A percentile compares a stretch with the other conserved stretches of the same genome.
These are phyloP conservation scores for Sphagnum magellanicum DNA, from an alignment of 228 moss, liverwort and hornwort genomes.

Conservation along the genomic window DNA sequence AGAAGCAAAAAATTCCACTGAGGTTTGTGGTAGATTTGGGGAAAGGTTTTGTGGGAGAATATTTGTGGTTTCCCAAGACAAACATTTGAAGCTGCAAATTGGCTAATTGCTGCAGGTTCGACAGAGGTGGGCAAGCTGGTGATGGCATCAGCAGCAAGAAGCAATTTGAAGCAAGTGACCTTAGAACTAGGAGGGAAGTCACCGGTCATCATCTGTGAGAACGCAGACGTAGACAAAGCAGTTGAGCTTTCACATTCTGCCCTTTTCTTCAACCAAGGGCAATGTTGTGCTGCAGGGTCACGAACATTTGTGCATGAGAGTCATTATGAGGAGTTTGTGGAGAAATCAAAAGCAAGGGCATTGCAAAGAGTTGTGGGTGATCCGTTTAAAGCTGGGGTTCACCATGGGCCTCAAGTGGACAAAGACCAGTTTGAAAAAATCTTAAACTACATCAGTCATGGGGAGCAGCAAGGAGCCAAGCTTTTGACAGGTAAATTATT, in stretches of 20 bases:
- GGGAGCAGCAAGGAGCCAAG: constrained; percentile 63
- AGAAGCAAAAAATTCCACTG: too few relatives aligned
- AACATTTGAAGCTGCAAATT: too few relatives aligned
- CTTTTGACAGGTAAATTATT: constrained; percentile 45
- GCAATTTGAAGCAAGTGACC: constrained; percentile 85
- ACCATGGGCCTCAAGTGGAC: constrained; percentile 89
- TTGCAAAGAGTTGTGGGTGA: constrained; percentile 80
- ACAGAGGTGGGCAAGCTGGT: constrained; percentile 81
- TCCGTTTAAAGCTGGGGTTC: constrained; percentile 64
- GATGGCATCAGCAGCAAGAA: constrained; percentile 58
- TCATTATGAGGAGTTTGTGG: constrained; percentile 83
- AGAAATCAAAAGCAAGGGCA: constrained; percentile 69
- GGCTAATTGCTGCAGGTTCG: constrained; percentile 27
- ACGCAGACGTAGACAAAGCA: constrained; percentile 66
- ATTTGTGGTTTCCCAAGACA: too few relatives aligned
- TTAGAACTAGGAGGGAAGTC: constrained; percentile 92
- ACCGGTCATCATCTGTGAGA: constrained; percentile 77
- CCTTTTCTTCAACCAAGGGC: constrained; percentile 91
- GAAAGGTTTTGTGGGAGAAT: too few relatives aligned
- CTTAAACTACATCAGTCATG: constrained; percentile 50
- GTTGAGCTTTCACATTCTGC: constrained; percentile 81
- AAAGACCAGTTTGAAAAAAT: constrained; percentile 67
- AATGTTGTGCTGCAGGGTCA: constrained; percentile 81
- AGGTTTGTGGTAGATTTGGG: too few relatives aligned
- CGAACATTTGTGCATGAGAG: constrained; percentile 91